These are phyloP conservation scores for carrot (Daucus carota) DNA, from an alignment of 129 eudicot genomes.

Conservation along the genomic window DH1_v3.0 NC_030381.2:20423501-20424000, in stretches of 20 bases:
- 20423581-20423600: not conserved
- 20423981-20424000: not conserved
- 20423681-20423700: not conserved
- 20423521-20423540: conserved; percentile 94
- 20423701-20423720: not conserved
- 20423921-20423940: not conserved
- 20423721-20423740: not conserved
- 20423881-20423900: not conserved
- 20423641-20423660: not conserved
- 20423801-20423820: not conserved
- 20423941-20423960: not conserved
- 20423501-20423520: conserved; percentile 98
- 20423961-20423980: not conserved
- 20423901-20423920: not conserved
- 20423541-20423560: conserved; percentile 88
- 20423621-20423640: not conserved
- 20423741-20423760: not conserved
- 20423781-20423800: not conserved
- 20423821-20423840: not conserved
- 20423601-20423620: not conserved
- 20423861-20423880: not conserved
- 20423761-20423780: not conserved
- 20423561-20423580: conserved; percentile 23
- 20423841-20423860: not conserved
- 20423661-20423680: not conserved